Conservation (phyloP, 176 grass and related monocot genomes). For the Bothriochloa decipiens region DNA sequence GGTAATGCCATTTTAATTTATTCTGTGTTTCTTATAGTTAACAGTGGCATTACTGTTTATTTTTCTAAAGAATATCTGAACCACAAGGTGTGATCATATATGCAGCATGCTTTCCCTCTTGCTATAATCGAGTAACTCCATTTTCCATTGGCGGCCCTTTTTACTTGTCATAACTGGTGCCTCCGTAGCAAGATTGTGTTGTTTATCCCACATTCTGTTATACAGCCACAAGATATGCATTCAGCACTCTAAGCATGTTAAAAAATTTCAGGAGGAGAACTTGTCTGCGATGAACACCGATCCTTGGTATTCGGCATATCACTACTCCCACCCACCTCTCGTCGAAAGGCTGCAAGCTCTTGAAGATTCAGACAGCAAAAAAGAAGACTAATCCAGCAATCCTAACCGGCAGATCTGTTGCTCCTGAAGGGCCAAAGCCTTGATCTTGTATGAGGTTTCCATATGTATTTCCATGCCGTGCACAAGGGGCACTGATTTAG, state of each 20-base stretch:
- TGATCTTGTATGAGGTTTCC: neutral
- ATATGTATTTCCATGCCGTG: neutral
- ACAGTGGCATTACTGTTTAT: neutral
- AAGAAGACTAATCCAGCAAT: slow-evolving; percentile 54
- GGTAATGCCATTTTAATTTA: slow-evolving; percentile 43
- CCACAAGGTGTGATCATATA: slow-evolving; percentile 13
- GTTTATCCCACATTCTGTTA: neutral
- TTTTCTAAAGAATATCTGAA: neutral
- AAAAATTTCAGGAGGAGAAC: slow-evolving; percentile 87
- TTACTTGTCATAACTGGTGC: neutral
- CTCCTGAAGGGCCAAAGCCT: neutral
- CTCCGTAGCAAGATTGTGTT: neutral
- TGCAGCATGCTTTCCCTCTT: neutral
- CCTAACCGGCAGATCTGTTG: neutral
- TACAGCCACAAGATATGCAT: neutral
- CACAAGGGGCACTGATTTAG: neutral
- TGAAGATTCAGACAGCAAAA: slow-evolving; percentile 77
- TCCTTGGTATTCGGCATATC: slow-evolving; percentile 98
- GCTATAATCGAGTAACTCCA: neutral
- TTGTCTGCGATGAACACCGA: slow-evolving; percentile 98
- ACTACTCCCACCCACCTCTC: slow-evolving; percentile 97
- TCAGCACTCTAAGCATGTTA: slow-evolving; percentile 17
- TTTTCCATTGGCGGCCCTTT: neutral
- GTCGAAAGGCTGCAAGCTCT: slow-evolving; percentile 87
- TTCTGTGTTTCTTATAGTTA: neutral